Evolutionary conservation across 192 early-diverging fungal species (phyloP), one percentile per base, ranked within the genome.

Genomic region (Podila minutissima): DNA sequence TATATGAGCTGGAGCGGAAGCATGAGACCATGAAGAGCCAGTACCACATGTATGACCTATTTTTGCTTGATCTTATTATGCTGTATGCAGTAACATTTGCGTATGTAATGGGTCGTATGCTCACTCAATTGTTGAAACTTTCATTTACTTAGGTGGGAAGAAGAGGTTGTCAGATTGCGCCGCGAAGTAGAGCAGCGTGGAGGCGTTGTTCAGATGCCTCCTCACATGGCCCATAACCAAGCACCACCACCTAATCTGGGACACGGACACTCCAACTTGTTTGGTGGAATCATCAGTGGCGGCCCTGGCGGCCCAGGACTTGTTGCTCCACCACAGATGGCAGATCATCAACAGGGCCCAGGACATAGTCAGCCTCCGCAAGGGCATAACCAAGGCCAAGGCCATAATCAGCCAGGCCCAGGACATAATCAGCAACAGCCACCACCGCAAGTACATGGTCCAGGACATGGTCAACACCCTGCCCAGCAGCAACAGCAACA

Each of bases 1-100:
- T 97, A 35, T 86, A 72, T 59, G 96, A 97, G 32, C 87, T 97
- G 32, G 95, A 97, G 74, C 87, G 95, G 64, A 88, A 90, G n/a
- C 94, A 96, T 75, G 87, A 90, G 59, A 82, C 89, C 50, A 87
- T 94, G 64, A 95, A 95, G 81, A 88, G 86, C 65, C 89, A 93
- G 87, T 97, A 95, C 62, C 77, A 73, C 31, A 66, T 69, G 77
- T 81, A 73, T 68, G 53, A 17, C 0, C 53, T 55, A 55, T 61
- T 61, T 35, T 61, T 61, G 41, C 41, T 46, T 46, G 41, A 46
- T 46, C 12, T 46, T 46, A 46, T 46, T 17, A 17, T 46, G 53
- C 5, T 55, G 53, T 20, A 55, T 55, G 53, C 24, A 55, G 41
- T 55, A 17, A 26, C 17, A 55, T 10, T 20, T 26, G 11, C 17